Percentiles rank a stretch among this genome's conserved stretches.
Evolutionary conservation across 169 alveolate species (phyloP).

Genomic region (Plasmodium relictum): DNA sequence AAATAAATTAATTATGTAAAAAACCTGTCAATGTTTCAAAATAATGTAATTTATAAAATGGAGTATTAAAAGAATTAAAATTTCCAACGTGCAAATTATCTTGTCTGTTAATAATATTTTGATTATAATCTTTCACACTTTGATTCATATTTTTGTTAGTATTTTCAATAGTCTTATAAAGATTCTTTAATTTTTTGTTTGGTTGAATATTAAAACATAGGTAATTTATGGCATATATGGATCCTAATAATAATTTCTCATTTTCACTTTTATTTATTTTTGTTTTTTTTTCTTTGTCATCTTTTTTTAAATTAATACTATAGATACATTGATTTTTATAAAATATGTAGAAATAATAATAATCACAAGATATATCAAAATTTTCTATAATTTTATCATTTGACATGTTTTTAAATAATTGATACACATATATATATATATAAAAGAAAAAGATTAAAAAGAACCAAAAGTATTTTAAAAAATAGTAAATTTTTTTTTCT

Average conservation of each 20-base stretch:
- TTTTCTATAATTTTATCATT: conserved; percentile 24
- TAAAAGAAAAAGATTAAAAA: too few species aligned
- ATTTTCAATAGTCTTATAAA: conserved; percentile 33
- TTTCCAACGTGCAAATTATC: conserved; percentile 62
- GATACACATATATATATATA: too few species aligned
- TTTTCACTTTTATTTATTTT: conserved; percentile 33
- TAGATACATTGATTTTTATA: conserved; percentile 69
- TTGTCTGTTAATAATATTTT: conserved; percentile 43
- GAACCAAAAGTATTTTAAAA: too few species aligned
- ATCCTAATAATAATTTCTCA: conserved; percentile 58
- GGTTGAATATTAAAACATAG: conserved; percentile 76
- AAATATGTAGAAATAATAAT: conserved; percentile 68
- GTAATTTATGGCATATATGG: conserved; percentile 71
- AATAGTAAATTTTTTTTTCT: too few species aligned
- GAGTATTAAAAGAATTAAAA: conserved; percentile 62
- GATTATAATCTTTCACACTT: conserved; percentile 26
- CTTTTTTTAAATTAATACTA: conserved; percentile 45
- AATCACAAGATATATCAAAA: conserved; percentile 26
- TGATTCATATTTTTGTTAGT: conserved; percentile 28
- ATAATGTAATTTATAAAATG: conserved; percentile 65
- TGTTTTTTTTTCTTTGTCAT: conserved; percentile 38
- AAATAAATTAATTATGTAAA: background rate
- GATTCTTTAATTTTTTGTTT: conserved; percentile 62
- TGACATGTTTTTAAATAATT: background rate
- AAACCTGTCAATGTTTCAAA: conserved; percentile 70